These are phyloP conservation scores for Podaxis sp. DNA, from an alignment of 768 basidiomycete genomes.

Conservation along the genomic window DNA sequence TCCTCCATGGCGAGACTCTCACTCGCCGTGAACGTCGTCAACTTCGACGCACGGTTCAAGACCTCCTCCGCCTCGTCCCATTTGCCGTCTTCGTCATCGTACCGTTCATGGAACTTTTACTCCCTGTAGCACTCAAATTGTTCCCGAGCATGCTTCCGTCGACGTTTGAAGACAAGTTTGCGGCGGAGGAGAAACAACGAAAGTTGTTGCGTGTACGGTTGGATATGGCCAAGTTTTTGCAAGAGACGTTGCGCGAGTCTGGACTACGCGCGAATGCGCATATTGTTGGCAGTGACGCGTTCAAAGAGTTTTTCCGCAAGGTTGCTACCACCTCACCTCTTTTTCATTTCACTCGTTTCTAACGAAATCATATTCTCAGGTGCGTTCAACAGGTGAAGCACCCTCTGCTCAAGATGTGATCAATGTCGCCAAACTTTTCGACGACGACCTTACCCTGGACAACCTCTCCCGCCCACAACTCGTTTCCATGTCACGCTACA, in stretches of 20 bases:
- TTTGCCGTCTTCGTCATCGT: constrained; percentile 95
- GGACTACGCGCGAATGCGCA: constrained; percentile 91
- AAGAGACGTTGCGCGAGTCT: constrained; percentile 94
- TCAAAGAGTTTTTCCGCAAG: constrained; percentile 99
- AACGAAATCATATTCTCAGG: constrained; percentile 36
- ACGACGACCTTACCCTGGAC: constrained; percentile 97
- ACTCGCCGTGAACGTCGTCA: constrained; percentile 94
- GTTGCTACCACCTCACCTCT: constrained; percentile 35
- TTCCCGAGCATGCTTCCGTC: constrained; percentile 99
- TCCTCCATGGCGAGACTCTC: constrained; percentile 86
- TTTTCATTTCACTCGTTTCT: not conserved
- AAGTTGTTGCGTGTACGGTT: constrained; percentile 92
- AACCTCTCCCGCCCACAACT: constrained; percentile 98
- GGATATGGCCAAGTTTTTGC: constrained; percentile 99
- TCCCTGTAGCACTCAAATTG: constrained; percentile 93
- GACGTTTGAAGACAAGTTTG: constrained; percentile 96
- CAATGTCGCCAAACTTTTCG: constrained; percentile 94
- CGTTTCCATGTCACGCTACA: constrained; percentile 95
- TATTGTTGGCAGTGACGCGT: constrained; percentile 91
- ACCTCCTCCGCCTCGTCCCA: constrained; percentile 89
- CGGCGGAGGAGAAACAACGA: constrained; percentile 95
- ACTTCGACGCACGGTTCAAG: constrained; percentile 90
- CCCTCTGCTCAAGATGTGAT: constrained; percentile 88
- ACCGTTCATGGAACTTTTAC: constrained; percentile 96
- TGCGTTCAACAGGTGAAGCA: constrained; percentile 92